Conservation (phyloP, 164 flowering plant species). For the Umbilicus rupestris region DNA sequence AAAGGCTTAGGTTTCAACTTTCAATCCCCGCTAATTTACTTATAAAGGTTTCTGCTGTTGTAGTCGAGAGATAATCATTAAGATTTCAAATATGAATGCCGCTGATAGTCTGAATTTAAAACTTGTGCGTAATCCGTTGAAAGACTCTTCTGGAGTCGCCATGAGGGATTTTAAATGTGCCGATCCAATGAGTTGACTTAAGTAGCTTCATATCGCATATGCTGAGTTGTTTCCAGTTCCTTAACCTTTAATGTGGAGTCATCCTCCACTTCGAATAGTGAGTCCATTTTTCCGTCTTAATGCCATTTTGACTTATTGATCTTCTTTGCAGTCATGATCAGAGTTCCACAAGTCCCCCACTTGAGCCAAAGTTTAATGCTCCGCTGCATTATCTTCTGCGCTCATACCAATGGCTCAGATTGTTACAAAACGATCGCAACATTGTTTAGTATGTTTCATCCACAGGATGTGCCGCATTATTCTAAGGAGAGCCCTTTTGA, state of each 20-base stretch:
- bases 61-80: no score
- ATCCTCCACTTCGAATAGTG: background rate
- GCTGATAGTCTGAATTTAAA: no score
- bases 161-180: background rate
- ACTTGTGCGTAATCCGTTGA: no score
- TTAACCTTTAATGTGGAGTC: background rate
- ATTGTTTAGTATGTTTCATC: background rate
- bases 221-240: conserved; percentile 4
- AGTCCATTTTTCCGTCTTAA: background rate
- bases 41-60: no score
- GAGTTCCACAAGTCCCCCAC: conserved; percentile 4
- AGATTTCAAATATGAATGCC: background rate
- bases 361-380: background rate
- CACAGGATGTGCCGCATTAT: conserved; percentile 10
- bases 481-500: background rate
- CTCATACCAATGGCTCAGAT: conserved; percentile 13
- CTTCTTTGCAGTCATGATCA: conserved; percentile 9
- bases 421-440: background rate
- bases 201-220: background rate
- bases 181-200: background rate
- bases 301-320: conserved; percentile 9
- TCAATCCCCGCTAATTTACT: background rate
- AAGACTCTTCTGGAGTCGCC: background rate
- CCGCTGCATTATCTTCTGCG: background rate
- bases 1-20: conserved; percentile 1